Evolutionary conservation across 2,329 filamentous ascomycete species (phyloP), one percentile per base, ranked within the genome.

Genomic region (Trichophaea hybrida): DNA sequence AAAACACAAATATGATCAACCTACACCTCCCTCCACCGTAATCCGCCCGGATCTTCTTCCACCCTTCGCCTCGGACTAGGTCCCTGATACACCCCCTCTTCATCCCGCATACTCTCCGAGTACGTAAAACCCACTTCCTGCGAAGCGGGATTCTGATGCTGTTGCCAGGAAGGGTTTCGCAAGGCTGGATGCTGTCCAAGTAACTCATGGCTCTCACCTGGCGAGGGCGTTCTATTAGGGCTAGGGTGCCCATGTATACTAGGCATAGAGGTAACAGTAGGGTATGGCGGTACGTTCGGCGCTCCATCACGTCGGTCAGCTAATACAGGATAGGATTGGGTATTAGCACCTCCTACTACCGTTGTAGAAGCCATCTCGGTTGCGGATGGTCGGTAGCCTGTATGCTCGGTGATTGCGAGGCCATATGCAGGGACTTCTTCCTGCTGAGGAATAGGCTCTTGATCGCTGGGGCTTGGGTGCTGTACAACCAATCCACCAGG

Each of bases 51-150:
- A 24, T 24, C 24, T 12, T 17, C 34, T 2, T 43, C 52, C 24
- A n/a, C 13, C n/a, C 33, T 40, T 31, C 52, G 32, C 34, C 52
- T 8, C 52, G 33, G 7, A 31, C 15, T 43, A 40, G 52, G 52
- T 12, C 52, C 52, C 34, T 35, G 33, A 34, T 55, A 55, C 17
- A 55, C 52, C n/a, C 52, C 52, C 24, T 55, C 52, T 7, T 40
- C 32, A 55, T 55, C 32, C 35, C 8, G n/a, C 37, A 55, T 34
- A 34, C 52, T 55, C n/a, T 15, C 34, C 7, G 33, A 13, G 37
- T 55, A 55, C 31, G 17, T 32, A 32, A 2, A 54, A 7, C 50
- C 50, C 46, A 50, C 46, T 17, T 4, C 46, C 46, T 10, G 46
- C 46, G 4, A 2, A 50, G 24, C 17, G 12, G 46, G 46, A 10